phyloP scores from a whole-genome alignment of 495 filamentous ascomycete species.

The Lophiotrema nucula region DNA sequence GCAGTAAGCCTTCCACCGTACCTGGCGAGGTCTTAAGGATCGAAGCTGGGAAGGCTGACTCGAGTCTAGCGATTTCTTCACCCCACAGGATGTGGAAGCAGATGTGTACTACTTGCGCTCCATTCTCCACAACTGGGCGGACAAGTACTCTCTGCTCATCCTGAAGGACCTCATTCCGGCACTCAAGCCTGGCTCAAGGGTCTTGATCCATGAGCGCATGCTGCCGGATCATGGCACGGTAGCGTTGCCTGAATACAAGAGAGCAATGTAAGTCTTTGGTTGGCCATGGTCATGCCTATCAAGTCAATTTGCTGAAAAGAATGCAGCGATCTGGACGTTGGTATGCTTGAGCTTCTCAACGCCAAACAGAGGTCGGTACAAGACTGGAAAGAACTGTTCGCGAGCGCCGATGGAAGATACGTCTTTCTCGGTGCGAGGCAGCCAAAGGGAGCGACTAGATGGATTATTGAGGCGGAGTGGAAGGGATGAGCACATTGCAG shows the following conservation, averaged over 20 bases:
- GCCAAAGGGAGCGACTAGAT: slow-evolving; percentile 5
- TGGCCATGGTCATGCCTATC: neutral
- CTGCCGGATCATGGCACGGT: neutral
- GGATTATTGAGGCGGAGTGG: slow-evolving; percentile 15
- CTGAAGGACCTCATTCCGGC: neutral
- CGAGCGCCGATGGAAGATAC: slow-evolving; percentile 3
- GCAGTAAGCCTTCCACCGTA: neutral
- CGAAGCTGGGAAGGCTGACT: neutral
- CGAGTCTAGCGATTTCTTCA: neutral
- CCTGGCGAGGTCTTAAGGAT: too few species aligned
- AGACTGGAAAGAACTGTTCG: slow-evolving; percentile 14
- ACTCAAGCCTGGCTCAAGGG: neutral
- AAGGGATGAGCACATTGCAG: slow-evolving; percentile 1
- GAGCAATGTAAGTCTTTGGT: slow-evolving; percentile 5
- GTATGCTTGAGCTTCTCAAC: slow-evolving; percentile 15
- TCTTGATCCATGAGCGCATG: neutral
- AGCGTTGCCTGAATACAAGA: neutral
- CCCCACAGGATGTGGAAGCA: neutral
- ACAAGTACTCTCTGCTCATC: slow-evolving; percentile 1
- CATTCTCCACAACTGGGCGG: slow-evolving; percentile 1
- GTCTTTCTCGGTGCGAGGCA: neutral
- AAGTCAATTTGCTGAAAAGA: neutral
- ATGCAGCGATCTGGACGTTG: slow-evolving; percentile 13
- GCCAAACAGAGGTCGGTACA: slow-evolving; percentile 1
- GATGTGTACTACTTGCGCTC: slow-evolving; percentile 1